Conservation (phyloP, 768 basidiomycete genomes). For the Macrolepiota albuminosa region DNA sequence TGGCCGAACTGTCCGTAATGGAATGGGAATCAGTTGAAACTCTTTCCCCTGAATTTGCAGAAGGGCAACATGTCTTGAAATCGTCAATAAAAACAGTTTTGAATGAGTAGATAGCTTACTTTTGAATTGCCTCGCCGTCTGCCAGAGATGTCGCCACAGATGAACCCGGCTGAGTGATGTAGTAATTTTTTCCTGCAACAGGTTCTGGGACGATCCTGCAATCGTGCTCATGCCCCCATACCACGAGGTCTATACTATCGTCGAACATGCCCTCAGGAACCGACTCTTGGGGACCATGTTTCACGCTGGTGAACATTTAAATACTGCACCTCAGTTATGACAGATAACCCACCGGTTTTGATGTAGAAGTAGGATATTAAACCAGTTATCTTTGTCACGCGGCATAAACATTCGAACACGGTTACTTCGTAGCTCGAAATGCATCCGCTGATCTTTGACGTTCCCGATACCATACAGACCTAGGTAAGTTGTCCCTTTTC, state of each 20-base stretch:
- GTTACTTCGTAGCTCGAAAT: slow-evolving; percentile 91
- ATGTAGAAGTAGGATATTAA: slow-evolving; percentile 90
- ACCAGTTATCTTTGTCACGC: slow-evolving; percentile 86
- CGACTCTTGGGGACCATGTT: slow-evolving; percentile 90
- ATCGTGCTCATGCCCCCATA: slow-evolving; percentile 99
- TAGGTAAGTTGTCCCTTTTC: slow-evolving; percentile 82
- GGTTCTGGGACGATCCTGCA: slow-evolving; percentile 88
- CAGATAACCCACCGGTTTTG: slow-evolving; percentile 77
- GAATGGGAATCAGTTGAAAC: slow-evolving; percentile 80
- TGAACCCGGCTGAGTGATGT: slow-evolving; percentile 92
- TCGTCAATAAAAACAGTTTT: background rate
- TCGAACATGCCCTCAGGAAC: slow-evolving; percentile 98
- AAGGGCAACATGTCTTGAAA: slow-evolving; percentile 80
- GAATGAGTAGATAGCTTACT: slow-evolving; percentile 42
- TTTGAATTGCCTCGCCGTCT: slow-evolving; percentile 88
- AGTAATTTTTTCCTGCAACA: slow-evolving; percentile 89
- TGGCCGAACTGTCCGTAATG: slow-evolving; percentile 88
- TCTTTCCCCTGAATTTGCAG: slow-evolving; percentile 85
- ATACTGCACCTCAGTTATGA: background rate
- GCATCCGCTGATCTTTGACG: slow-evolving; percentile 94
- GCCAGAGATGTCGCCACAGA: slow-evolving; percentile 92
- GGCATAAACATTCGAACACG: slow-evolving; percentile 97
- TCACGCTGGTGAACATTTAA: slow-evolving; percentile 52
- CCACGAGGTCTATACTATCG: slow-evolving; percentile 85
- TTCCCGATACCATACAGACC: slow-evolving; percentile 96